A percentile compares a stretch with the other conserved stretches of the same genome.
phyloP scores from a whole-genome alignment of 345 rosid species.

The Carallia brachiata region DNA sequence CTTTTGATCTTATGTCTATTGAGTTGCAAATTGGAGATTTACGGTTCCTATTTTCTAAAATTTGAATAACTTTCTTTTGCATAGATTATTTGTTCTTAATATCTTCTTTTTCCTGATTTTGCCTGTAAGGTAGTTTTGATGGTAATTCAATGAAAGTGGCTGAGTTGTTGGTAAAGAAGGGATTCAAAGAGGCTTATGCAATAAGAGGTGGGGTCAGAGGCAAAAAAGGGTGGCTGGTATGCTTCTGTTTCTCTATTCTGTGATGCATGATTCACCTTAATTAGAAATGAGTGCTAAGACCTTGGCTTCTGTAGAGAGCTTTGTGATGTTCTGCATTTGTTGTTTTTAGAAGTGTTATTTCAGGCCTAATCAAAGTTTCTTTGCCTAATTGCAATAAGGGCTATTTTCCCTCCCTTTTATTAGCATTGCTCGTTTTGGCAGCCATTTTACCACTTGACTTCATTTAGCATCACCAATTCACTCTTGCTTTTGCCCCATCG shows the following conservation, averaged over 20 bases:
- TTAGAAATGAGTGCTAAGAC: not conserved
- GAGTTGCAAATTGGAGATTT: not conserved
- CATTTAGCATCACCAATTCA: too few species aligned
- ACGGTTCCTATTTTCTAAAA: not conserved
- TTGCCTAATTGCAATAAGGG: too few species aligned
- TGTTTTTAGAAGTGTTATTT: too few species aligned
- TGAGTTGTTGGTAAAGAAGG: conserved; percentile 64
- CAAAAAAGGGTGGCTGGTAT: conserved; percentile 93
- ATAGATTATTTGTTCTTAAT: conserved; percentile 2
- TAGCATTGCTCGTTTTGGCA: too few species aligned
- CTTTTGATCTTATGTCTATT: too few species aligned
- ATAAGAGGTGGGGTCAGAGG: conserved; percentile 82
- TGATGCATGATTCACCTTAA: not conserved
- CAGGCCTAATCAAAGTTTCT: too few species aligned
- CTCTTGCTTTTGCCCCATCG: too few species aligned
- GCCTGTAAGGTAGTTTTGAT: conserved; percentile 89
- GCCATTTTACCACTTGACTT: too few species aligned
- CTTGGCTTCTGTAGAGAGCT: conserved; percentile 1
- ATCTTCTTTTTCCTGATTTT: conserved; percentile 17
- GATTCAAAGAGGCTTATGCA: conserved; percentile 85
- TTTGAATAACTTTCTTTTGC: not conserved
- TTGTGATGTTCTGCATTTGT: not conserved
- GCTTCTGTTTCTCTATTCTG: conserved; percentile 24
- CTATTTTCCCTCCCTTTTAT: too few species aligned
- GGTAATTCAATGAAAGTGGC: conserved; percentile 74